Conservation (phyloP, 768 basidiomycete species). For the Boletus vermiculosoides region DNA sequence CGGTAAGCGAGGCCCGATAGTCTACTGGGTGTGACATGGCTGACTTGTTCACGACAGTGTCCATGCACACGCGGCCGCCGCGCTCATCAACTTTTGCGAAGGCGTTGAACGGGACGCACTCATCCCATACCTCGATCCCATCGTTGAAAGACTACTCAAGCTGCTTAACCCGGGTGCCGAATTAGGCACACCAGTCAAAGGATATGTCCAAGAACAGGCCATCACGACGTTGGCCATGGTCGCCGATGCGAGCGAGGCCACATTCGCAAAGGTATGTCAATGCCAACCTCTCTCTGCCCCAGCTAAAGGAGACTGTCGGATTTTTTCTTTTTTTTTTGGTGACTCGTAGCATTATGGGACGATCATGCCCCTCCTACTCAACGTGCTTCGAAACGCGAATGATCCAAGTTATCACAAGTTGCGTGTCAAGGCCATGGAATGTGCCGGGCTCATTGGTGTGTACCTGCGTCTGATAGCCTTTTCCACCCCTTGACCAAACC, state of each 20-base stretch:
- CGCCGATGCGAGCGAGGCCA: slow-evolving; percentile 77
- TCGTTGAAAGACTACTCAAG: slow-evolving; percentile 62
- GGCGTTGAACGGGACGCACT: slow-evolving; percentile 74
- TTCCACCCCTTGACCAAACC: background rate
- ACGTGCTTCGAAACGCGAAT: slow-evolving; percentile 71
- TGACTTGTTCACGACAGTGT: slow-evolving; percentile 47
- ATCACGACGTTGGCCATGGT: slow-evolving; percentile 89
- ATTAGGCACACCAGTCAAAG: slow-evolving; percentile 38
- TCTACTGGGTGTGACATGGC: background rate
- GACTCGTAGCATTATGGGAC: slow-evolving; percentile 60
- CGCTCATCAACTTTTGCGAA: slow-evolving; percentile 89
- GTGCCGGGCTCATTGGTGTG: slow-evolving; percentile 81
- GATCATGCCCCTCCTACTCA: slow-evolving; percentile 80
- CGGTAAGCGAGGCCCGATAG: slow-evolving; percentile 40
- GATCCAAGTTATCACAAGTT: slow-evolving; percentile 65
- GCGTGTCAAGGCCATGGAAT: slow-evolving; percentile 86
- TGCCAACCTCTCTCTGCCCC: too few relatives aligned
- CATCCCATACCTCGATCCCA: slow-evolving; percentile 73
- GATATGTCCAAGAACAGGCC: slow-evolving; percentile 86
- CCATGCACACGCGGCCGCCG: slow-evolving; percentile 83
- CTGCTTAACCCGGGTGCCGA: slow-evolving; percentile 55
- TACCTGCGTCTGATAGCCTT: slow-evolving; percentile 2
- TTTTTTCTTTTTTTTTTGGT: background rate
- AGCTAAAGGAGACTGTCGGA: background rate
- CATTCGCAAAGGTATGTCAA: slow-evolving; percentile 63